Conservation (phyloP, 345 rosid species). For the Pistacia atlantica region DNA sequence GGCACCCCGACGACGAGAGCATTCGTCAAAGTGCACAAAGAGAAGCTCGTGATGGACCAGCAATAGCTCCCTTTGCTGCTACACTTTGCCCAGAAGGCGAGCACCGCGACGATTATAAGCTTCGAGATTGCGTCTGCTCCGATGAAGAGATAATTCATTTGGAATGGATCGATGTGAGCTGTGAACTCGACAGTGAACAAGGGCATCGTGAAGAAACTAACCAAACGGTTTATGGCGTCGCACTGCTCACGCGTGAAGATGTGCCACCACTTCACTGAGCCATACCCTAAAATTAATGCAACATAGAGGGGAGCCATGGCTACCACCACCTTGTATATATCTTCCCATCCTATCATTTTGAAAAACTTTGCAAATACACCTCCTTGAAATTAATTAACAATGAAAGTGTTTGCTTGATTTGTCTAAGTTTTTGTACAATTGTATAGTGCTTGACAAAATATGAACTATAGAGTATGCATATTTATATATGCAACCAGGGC, state of each 20-base stretch:
- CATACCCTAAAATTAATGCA: conserved; percentile 77
- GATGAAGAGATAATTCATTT: conserved; percentile 67
- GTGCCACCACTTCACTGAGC: conserved; percentile 90
- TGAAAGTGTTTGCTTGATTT: background rate
- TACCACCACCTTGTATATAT: conserved; percentile 71
- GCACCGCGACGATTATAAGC: conserved; percentile 47
- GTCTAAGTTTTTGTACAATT: background rate
- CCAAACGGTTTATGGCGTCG: conserved; percentile 73
- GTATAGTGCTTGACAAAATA: background rate
- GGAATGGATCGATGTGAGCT: conserved; percentile 65
- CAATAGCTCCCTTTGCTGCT: conserved; percentile 65
- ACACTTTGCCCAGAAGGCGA: conserved; percentile 67
- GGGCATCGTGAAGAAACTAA: conserved; percentile 84
- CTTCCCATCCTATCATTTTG: conserved; percentile 74
- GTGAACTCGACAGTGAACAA: conserved; percentile 79
- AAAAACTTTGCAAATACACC: background rate
- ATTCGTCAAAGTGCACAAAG: conserved; percentile 69
- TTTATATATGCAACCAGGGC: conserved; percentile 12
- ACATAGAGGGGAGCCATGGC: conserved; percentile 86
- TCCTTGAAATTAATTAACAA: background rate
- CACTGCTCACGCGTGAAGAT: conserved; percentile 74
- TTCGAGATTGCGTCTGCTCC: conserved; percentile 74
- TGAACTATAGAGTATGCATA: background rate
- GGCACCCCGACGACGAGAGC: conserved; percentile 80
- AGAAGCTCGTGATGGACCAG: conserved; percentile 85